phyloP scores from a whole-genome alignment of 768 basidiomycete species.

The Xerocomus spinulosus region DNA sequence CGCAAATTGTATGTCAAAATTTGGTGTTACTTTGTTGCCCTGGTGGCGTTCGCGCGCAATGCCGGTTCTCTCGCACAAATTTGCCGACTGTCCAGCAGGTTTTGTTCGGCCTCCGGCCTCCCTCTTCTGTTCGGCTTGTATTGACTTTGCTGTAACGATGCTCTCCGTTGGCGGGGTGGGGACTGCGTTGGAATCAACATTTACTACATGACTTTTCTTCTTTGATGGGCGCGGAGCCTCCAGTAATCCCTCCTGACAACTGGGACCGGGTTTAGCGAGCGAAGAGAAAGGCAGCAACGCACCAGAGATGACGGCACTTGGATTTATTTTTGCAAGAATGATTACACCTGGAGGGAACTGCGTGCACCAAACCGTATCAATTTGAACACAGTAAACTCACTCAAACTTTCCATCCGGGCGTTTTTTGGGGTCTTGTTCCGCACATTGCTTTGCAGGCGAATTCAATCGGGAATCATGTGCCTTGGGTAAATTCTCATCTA shows the following conservation, averaged over 20 bases:
- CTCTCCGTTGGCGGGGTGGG: not conserved
- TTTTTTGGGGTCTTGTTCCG: conserved; percentile 29
- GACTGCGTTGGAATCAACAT: conserved; percentile 19
- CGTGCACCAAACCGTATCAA: not conserved
- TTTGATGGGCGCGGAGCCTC: conserved; percentile 45
- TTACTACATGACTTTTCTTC: conserved; percentile 22
- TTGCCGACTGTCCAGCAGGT: conserved; percentile 31
- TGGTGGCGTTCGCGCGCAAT: conserved; percentile 36
- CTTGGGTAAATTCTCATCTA: not conserved
- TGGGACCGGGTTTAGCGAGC: conserved; percentile 29
- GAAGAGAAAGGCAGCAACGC: conserved; percentile 11
- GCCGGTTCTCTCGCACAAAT: conserved; percentile 40
- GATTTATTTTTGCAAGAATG: conserved; percentile 77
- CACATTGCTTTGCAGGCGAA: conserved; percentile 1
- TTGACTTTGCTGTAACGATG: not conserved
- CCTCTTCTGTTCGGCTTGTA: conserved; percentile 1
- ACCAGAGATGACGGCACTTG: conserved; percentile 73
- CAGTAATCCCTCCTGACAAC: conserved; percentile 67
- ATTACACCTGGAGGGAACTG: conserved; percentile 54
- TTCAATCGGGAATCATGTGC: conserved; percentile 1
- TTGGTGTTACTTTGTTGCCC: conserved; percentile 33
- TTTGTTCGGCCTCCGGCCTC: conserved; percentile 22
- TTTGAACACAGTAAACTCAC: conserved; percentile 34
- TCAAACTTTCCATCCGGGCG: conserved; percentile 61
- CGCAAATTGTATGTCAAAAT: conserved; percentile 51